Base-by-base conservation (phyloP, 441 rosid species). In the Syzygium malaccense region DNA sequence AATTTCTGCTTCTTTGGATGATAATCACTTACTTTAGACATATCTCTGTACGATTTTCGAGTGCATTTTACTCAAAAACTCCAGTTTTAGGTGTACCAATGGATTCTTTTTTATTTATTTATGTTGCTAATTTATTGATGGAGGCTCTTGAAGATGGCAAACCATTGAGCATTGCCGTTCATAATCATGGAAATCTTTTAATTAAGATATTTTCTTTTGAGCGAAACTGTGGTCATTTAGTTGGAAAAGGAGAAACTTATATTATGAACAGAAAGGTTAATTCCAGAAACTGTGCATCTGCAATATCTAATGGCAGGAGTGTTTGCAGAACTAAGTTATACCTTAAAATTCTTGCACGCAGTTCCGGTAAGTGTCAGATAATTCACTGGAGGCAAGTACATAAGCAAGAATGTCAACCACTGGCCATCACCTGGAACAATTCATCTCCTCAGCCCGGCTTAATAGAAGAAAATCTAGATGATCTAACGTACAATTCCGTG, bases 281-380 rank as follows among this genome's bases (percentile, higher is more conserved):
- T 37, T 75, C 83, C 83, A 75, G 83, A 75, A 75, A 75, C 51
- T 14, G 51, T 23, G n/a, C 83, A 75, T 75, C 83, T 75, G 83
- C n/a, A 37, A 75, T 75, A 75, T 23, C 51, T 41, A 75, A 37
- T 33, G 57, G 51, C 37, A 32, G 87, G 64, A n/a, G 57, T 87
- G 15, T 53, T 87, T 87, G 84, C 55, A 87, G 8, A 32, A 32
- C 83, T 87, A 58, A 53, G 55, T 41, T 33, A 26, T 66, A 85
- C 49, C 41, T 37, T 37, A 86, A 60, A 89, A 75, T 41, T 87
- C 86, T 45, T 86, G 54, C 89, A 58, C 91, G 94, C 95, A 96
- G 98, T 92, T 97, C 99, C 48, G 98, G 98, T 54, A 94, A 92
- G 93, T 97, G 99, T 90, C 99, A 97, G 92, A 95, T 97, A 92